phyloP scores from a whole-genome alignment of 495 filamentous ascomycete genomes.

The Tuber microsphaerosporum region DNA sequence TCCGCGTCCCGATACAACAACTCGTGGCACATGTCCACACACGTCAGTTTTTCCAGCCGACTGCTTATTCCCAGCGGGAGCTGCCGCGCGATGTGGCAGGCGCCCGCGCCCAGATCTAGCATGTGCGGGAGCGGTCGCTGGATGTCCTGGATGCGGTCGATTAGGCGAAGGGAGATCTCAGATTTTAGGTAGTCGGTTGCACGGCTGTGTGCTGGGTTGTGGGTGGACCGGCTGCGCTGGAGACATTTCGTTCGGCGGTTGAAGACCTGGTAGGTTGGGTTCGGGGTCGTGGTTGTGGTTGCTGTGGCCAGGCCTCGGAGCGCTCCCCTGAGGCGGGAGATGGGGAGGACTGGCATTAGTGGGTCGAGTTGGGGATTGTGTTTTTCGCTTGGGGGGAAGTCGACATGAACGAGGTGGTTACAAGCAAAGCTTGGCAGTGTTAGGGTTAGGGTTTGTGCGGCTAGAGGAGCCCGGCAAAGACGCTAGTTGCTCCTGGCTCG shows the following conservation, averaged over 20 bases:
- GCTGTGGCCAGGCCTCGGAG: constrained; percentile 24
- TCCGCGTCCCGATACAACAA: constrained; percentile 77
- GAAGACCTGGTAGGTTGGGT: constrained; percentile 79
- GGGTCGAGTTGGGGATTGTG: background rate
- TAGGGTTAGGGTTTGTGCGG: background rate
- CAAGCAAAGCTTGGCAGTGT: background rate
- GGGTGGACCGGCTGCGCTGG: constrained; percentile 79
- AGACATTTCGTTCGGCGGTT: constrained; percentile 76
- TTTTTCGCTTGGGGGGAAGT: background rate
- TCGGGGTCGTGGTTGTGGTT: constrained; percentile 29
- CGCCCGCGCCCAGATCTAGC: constrained; percentile 91
- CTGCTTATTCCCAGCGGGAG: constrained; percentile 58
- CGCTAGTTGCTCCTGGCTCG: background rate
- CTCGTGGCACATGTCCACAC: constrained; percentile 68
- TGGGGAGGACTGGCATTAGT: constrained; percentile 18
- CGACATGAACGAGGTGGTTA: background rate
- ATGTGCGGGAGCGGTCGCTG: constrained; percentile 75
- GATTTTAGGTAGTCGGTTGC: constrained; percentile 86
- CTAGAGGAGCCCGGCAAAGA: background rate
- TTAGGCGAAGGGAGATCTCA: constrained; percentile 77
- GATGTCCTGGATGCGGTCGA: constrained; percentile 86
- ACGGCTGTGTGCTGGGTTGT: constrained; percentile 61
- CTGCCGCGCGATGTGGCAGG: constrained; percentile 83
- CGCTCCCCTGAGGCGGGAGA: background rate
- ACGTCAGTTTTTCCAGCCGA: constrained; percentile 63